Conservation (phyloP, 176 grass and related monocot genomes). For the Zea mays region Zm-B73-REFERENCE-NAM-5.0 NC_050105.1:5559501-5560000, state of each 20-base stretch:
- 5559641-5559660: conserved; percentile 2
- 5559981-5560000: conserved; percentile 21
- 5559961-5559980: not conserved
- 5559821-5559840: conserved; percentile 3
- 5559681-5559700: not conserved
- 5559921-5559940: conserved; percentile 4
- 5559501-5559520: conserved; percentile 37
- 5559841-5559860: conserved; percentile 1
- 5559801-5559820: not conserved
- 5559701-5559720: conserved; percentile 33
- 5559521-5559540: conserved; percentile 20
- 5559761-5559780: conserved; percentile 22
- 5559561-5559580: conserved; percentile 40
- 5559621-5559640: conserved; percentile 33
- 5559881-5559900: conserved; percentile 7
- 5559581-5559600: conserved; percentile 45
- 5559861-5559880: conserved; percentile 26
- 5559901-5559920: conserved; percentile 17
- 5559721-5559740: conserved; percentile 19
- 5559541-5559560: conserved; percentile 27
- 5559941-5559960: conserved; percentile 8
- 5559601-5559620: conserved; percentile 31
- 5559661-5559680: conserved; percentile 44
- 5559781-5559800: not conserved
- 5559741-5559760: conserved; percentile 31